Percentiles rank a stretch among this genome's conserved stretches.
Conservation (phyloP, 495 filamentous ascomycete genomes). For the Aspergillus wentii region DNA sequence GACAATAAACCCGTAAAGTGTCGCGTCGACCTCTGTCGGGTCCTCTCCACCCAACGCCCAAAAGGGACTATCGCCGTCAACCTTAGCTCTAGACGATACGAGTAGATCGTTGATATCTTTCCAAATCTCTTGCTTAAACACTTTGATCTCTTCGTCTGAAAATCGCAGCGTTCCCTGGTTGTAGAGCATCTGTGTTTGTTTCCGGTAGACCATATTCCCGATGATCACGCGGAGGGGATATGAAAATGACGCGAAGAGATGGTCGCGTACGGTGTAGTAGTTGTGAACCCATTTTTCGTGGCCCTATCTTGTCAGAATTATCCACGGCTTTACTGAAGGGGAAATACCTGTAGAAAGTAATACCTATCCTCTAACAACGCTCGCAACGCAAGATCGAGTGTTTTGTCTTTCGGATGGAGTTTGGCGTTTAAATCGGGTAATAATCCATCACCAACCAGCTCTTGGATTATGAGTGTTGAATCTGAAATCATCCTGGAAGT, state of each 20-base stretch:
- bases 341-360: constrained; percentile 47
- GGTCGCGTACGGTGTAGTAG: constrained; percentile 56
- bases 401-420: constrained; percentile 28
- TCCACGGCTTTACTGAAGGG: too few relatives aligned
- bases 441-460: constrained; percentile 32
- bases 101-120: constrained; percentile 38
- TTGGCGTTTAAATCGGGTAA: constrained; percentile 43
- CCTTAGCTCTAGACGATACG: constrained; percentile 9
- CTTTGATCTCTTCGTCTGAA: constrained; percentile 40
- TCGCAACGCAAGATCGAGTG: constrained; percentile 45
- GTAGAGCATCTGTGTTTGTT: constrained; percentile 31
- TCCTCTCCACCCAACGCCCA: constrained; percentile 51
- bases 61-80: constrained; percentile 33
- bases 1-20: constrained; percentile 53
- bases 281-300: constrained; percentile 51
- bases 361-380: constrained; percentile 59
- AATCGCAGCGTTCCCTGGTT: constrained; percentile 54
- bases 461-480: constrained; percentile 48
- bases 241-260: constrained; percentile 41
- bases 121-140: constrained; percentile 48
- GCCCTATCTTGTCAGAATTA: too few relatives aligned
- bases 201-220: constrained; percentile 48
- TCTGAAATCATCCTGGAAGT: constrained; percentile 28
- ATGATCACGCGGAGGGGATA: constrained; percentile 49
- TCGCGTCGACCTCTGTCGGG: constrained; percentile 54